phyloP scores from a whole-genome alignment of 2,329 filamentous ascomycete genomes.

The Xylaria sp. region DNA sequence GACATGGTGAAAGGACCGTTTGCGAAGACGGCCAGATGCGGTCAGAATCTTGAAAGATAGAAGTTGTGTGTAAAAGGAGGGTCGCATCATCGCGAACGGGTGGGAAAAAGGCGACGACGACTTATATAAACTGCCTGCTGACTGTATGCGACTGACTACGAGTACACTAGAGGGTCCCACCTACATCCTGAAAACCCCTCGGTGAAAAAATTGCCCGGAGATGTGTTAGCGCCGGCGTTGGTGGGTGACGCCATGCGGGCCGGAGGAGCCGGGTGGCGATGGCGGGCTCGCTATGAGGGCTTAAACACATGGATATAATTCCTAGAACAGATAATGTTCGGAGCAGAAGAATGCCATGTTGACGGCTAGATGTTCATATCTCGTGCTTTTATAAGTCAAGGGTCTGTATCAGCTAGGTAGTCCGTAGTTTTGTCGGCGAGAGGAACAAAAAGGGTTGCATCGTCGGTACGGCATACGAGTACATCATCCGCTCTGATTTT shows the following conservation, averaged over 20 bases:
- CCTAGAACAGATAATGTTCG: too few species aligned
- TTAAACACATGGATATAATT: too few species aligned
- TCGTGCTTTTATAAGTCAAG: too few species aligned
- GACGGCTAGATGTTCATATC: too few species aligned
- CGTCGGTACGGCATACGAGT: too few species aligned
- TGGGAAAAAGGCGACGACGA: background rate
- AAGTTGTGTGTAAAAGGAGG: background rate
- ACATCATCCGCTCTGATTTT: too few species aligned
- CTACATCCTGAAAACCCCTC: background rate
- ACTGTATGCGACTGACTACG: background rate
- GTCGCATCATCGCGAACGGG: constrained; percentile 1
- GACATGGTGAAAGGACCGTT: constrained; percentile 20
- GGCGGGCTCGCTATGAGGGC: too few species aligned
- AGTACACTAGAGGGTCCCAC: background rate
- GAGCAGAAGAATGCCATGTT: too few species aligned
- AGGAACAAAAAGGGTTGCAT: too few species aligned
- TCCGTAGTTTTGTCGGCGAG: too few species aligned
- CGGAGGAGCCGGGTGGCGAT: background rate
- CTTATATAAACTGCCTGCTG: background rate
- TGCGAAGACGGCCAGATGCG: background rate
- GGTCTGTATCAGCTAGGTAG: too few species aligned
- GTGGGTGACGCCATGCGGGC: background rate
- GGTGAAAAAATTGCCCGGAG: background rate
- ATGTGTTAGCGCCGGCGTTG: background rate
- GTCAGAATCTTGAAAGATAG: background rate